Conservation (phyloP, 2,329 filamentous ascomycete species). For the Rhinocladiella similis region DNA sequence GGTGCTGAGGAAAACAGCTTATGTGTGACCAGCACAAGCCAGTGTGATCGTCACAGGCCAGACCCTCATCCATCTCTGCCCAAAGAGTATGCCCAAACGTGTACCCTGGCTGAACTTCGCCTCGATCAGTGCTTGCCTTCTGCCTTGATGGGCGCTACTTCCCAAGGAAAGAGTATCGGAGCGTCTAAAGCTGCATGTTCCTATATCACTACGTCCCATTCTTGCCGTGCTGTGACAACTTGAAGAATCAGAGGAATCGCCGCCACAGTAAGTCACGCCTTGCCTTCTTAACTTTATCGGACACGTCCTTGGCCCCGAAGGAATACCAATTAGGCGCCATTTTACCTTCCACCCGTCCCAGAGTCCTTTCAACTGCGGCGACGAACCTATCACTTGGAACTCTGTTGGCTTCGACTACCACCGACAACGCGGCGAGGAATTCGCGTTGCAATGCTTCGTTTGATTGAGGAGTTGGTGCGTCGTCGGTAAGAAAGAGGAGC, state of each 20-base stretch:
- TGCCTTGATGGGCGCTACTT: too few species aligned
- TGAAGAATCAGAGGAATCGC: background rate
- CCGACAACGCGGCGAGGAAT: conserved; percentile 2
- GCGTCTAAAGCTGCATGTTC: too few species aligned
- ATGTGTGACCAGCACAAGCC: too few species aligned
- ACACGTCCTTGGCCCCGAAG: conserved; percentile 7
- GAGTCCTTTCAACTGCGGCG: background rate
- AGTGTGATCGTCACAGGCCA: too few species aligned
- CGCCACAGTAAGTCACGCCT: background rate
- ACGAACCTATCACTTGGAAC: conserved; percentile 4
- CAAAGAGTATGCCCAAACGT: too few species aligned
- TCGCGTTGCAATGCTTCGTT: conserved; percentile 7
- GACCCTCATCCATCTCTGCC: too few species aligned
- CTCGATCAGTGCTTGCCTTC: too few species aligned
- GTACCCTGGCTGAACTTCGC: too few species aligned
- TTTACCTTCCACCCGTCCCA: background rate
- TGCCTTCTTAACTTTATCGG: background rate
- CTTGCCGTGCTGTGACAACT: too few species aligned
- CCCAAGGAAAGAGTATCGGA: too few species aligned
- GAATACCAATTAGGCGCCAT: conserved; percentile 2
- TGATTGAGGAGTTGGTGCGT: background rate
- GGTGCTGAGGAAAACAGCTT: too few species aligned
- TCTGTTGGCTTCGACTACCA: conserved; percentile 4
- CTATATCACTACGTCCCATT: too few species aligned
- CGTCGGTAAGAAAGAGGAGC: background rate